A percentile compares a stretch with the other conserved stretches of the same genome.
Evolutionary conservation across 2,329 filamentous ascomycete genomes (phyloP).

Genomic region (Sclerotiophoma versabilis): DNA sequence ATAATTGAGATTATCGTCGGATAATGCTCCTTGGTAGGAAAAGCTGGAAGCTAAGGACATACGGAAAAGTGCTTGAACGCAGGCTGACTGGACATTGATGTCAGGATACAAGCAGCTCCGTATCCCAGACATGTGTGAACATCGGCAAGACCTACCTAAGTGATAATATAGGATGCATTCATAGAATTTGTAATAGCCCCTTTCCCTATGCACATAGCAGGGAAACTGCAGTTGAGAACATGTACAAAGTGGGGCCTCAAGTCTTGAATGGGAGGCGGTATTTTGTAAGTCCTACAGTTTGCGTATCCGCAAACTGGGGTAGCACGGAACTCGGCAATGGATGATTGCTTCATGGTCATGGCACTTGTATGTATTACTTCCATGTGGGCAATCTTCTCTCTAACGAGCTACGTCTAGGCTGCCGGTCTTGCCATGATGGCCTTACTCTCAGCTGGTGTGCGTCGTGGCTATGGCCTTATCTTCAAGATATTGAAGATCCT

Average conservation of each 20-base stretch:
- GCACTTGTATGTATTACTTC: neutral
- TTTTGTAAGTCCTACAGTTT: no score
- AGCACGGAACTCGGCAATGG: neutral
- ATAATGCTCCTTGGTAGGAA: neutral
- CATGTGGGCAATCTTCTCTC: neutral
- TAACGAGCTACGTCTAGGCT: neutral
- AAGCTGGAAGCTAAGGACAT: neutral
- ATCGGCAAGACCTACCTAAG: no score
- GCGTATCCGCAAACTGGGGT: neutral
- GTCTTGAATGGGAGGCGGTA: neutral
- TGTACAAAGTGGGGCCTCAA: neutral
- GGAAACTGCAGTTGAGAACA: neutral
- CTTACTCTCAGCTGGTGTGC: neutral
- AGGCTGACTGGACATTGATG: neutral
- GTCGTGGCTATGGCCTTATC: neutral
- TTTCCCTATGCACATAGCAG: neutral
- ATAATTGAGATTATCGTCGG: neutral
- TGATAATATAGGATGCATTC: neutral
- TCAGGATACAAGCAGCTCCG: neutral
- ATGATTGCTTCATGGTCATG: slow-evolving; percentile 1
- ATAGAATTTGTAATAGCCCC: neutral
- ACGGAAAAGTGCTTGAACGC: neutral
- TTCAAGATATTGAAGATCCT: neutral
- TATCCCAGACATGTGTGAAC: neutral
- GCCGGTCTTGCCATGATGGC: neutral